Evolutionary conservation across 139 green algal genomes (phyloP).

Genomic region (Chlorella sp.): DNA sequence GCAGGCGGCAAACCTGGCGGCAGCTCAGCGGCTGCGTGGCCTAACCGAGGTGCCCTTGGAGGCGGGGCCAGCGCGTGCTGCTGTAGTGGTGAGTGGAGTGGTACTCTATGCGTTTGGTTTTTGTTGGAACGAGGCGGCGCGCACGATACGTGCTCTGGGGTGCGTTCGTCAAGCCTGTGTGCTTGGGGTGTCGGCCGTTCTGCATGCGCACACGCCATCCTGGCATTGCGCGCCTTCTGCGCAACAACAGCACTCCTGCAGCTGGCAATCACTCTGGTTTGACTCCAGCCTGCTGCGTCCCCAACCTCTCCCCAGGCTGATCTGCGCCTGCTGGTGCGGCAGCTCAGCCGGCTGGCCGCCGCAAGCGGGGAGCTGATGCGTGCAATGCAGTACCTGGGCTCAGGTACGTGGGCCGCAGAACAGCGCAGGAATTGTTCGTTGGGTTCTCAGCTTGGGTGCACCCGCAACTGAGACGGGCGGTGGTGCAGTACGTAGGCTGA

Average conservation of each 20-base stretch:
- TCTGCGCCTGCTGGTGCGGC: not conserved
- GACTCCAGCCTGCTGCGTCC: not conserved
- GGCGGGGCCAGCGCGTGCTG: not conserved
- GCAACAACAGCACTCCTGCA: too few species aligned
- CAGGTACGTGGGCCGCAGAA: too few species aligned
- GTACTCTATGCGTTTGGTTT: too few species aligned
- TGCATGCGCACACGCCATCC: not conserved
- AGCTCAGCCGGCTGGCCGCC: slow-evolving; percentile 3
- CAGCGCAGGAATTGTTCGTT: too few species aligned
- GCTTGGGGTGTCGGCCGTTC: not conserved
- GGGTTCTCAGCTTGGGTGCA: too few species aligned
- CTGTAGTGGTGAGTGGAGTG: slow-evolving; percentile 15
- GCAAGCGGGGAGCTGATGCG: slow-evolving; percentile 20
- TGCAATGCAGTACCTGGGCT: slow-evolving; percentile 28
- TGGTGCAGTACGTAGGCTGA: too few species aligned
- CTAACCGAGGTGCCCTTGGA: not conserved
- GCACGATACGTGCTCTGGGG: too few species aligned
- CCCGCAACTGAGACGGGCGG: too few species aligned
- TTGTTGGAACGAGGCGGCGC: too few species aligned
- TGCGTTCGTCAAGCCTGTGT: not conserved
- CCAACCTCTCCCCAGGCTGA: not conserved
- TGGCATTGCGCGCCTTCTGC: too few species aligned
- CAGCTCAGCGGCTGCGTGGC: not conserved
- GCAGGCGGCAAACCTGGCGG: not conserved
- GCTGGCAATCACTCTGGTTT: too few species aligned